Evolutionary conservation across 2,329 filamentous ascomycete species (phyloP).

Genomic region (Aspergillus costaricaensis): DNA sequence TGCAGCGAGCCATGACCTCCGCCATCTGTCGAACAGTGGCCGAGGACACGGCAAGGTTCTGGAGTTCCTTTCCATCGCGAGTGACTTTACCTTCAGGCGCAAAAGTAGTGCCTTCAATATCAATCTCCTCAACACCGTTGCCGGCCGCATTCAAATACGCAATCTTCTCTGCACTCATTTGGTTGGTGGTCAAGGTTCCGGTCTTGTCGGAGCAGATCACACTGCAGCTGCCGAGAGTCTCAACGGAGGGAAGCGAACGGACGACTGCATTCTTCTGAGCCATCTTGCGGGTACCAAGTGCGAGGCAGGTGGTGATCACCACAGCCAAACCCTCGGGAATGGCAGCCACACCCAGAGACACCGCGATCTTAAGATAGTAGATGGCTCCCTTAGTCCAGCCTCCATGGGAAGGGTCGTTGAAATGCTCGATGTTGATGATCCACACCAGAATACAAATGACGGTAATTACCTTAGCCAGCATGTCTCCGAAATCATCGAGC

Average conservation of each 20-base stretch:
- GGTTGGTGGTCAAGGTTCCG: slow-evolving; percentile 95
- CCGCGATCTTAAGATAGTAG: slow-evolving; percentile 99
- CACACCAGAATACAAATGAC: slow-evolving; percentile 95
- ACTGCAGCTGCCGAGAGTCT: slow-evolving; percentile 97
- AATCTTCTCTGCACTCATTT: slow-evolving; percentile 97
- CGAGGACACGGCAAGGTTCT: slow-evolving; percentile 70
- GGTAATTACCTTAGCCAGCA: slow-evolving; percentile 95
- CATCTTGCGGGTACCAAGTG: slow-evolving; percentile 97
- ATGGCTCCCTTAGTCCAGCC: slow-evolving; percentile 96
- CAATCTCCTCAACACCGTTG: slow-evolving; percentile 75
- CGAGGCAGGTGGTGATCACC: slow-evolving; percentile 97
- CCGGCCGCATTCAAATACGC: slow-evolving; percentile 78
- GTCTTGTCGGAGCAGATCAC: slow-evolving; percentile 99
- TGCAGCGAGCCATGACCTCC: slow-evolving; percentile 74
- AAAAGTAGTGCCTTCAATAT: slow-evolving; percentile 92
- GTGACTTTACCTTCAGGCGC: slow-evolving; percentile 76
- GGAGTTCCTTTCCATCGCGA: slow-evolving; percentile 66
- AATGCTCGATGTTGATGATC: slow-evolving; percentile 98
- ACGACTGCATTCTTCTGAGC: slow-evolving; percentile 98
- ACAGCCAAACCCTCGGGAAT: slow-evolving; percentile 97
- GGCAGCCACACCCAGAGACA: slow-evolving; percentile 94
- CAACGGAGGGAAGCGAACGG: slow-evolving; percentile 91
- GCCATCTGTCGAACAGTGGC: slow-evolving; percentile 77
- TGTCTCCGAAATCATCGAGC: slow-evolving; percentile 96
- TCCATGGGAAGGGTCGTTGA: slow-evolving; percentile 90